phyloP scores from a whole-genome alignment of 768 basidiomycete genomes.

The Cytidiella melzeri region DNA sequence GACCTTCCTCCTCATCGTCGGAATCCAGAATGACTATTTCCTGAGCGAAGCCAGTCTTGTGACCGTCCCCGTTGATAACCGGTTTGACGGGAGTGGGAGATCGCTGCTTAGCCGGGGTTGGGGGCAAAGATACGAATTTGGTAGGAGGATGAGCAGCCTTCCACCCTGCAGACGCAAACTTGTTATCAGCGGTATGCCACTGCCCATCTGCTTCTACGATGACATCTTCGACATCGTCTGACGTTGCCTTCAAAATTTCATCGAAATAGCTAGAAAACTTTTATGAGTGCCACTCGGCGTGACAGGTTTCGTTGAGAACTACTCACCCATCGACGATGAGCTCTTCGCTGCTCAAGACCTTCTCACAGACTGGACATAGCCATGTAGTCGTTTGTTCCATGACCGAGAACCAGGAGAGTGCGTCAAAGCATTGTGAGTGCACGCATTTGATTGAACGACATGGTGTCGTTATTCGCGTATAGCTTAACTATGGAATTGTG shows the following conservation, averaged over 20 bases:
- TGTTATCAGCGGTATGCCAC: slow-evolving; percentile 92
- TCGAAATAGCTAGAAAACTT: slow-evolving; percentile 67
- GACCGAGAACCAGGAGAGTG: slow-evolving; percentile 86
- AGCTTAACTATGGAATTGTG: slow-evolving; percentile 55
- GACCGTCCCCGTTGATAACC: slow-evolving; percentile 23
- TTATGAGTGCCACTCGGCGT: neutral
- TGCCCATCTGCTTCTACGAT: slow-evolving; percentile 91
- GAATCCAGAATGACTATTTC: slow-evolving; percentile 67
- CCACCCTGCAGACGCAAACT: slow-evolving; percentile 74
- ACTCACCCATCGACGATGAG: slow-evolving; percentile 88
- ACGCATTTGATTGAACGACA: slow-evolving; percentile 84
- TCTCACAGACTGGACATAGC: slow-evolving; percentile 92
- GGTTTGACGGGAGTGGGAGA: slow-evolving; percentile 19
- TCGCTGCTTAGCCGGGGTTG: slow-evolving; percentile 11
- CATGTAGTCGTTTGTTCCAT: slow-evolving; percentile 97
- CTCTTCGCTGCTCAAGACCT: slow-evolving; percentile 67
- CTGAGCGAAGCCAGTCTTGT: slow-evolving; percentile 41
- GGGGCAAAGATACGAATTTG: slow-evolving; percentile 12
- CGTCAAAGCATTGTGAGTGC: slow-evolving; percentile 95
- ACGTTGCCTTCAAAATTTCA: slow-evolving; percentile 70
- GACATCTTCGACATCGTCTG: slow-evolving; percentile 84
- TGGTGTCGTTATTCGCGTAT: slow-evolving; percentile 76
- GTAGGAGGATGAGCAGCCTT: slow-evolving; percentile 39
- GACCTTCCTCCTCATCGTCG: slow-evolving; percentile 66
- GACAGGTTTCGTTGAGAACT: neutral